Percentiles rank a stretch among this genome's conserved stretches.
Conservation (phyloP, 2,329 filamentous ascomycete species). For the Sclerotinia spermophila region DNA sequence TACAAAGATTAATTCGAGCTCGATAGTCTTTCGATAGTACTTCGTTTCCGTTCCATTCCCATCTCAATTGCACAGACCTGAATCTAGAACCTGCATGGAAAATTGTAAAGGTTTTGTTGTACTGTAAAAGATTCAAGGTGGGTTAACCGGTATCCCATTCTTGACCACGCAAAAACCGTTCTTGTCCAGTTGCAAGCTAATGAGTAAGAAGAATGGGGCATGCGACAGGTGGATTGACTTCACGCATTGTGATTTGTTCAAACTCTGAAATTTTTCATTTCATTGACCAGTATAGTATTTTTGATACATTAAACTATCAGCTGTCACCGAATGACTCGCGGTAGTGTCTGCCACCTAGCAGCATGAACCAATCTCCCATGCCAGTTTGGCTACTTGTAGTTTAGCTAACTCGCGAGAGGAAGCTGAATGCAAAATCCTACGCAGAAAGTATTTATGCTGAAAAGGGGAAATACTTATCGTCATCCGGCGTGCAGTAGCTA, state of each 20-base stretch:
- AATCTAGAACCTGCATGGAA: slow-evolving; percentile 17
- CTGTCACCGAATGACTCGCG: slow-evolving; percentile 16
- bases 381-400: slow-evolving; percentile 2
- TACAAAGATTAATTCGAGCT: neutral
- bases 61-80: slow-evolving; percentile 5
- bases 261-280: neutral
- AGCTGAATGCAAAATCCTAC: neutral
- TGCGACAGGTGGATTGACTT: slow-evolving; percentile 2
- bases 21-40: neutral
- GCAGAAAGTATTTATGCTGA: slow-evolving; percentile 2
- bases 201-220: slow-evolving; percentile 1
- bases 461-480: slow-evolving; percentile 14
- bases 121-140: neutral
- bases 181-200: neutral
- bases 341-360: slow-evolving; percentile 16
- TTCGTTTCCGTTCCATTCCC: neutral
- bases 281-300: slow-evolving; percentile 13
- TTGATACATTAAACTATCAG: slow-evolving; percentile 15
- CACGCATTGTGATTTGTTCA: slow-evolving; percentile 7
- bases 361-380: slow-evolving; percentile 7
- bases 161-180: slow-evolving; percentile 14
- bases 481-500: slow-evolving; percentile 17
- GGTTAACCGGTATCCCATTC: slow-evolving; percentile 13
- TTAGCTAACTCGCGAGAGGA: slow-evolving; percentile 2
- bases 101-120: neutral